phyloP scores from a whole-genome alignment of 78 protist genomes.

The Blattamonas nauphoetae region DNA sequence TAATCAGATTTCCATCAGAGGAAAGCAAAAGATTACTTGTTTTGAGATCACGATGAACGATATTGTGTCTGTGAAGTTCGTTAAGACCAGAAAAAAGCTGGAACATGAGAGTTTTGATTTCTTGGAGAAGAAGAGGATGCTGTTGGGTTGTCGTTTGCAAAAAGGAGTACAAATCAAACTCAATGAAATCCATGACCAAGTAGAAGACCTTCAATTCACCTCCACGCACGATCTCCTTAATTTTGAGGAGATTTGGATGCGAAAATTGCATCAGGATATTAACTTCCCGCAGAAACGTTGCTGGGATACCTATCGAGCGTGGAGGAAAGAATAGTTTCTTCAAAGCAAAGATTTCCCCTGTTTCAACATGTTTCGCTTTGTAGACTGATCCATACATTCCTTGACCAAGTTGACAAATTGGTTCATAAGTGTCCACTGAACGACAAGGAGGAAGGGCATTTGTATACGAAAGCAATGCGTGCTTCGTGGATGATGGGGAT shows the following conservation, averaged over 20 bases:
- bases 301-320: background rate
- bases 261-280: background rate
- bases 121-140: background rate
- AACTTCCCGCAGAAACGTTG: background rate
- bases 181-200: conserved; percentile 19
- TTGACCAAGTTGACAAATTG: background rate
- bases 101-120: background rate
- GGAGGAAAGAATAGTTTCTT: background rate
- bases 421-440: background rate
- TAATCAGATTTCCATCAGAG: background rate
- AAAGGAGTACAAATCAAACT: background rate
- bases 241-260: conserved; percentile 8
- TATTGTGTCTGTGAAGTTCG: background rate
- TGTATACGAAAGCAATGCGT: too few species aligned
- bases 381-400: background rate
- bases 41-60: conserved; percentile 31
- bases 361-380: background rate
- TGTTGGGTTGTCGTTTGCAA: background rate
- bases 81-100: background rate
- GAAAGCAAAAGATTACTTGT: conserved; percentile 23
- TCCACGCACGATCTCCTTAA: background rate
- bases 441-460: background rate
- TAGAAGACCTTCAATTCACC: background rate
- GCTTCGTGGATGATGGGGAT: too few species aligned
- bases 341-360: background rate